A percentile compares a stretch with the other conserved stretches of the same genome.
Evolutionary conservation across 2,329 filamentous ascomycete genomes (phyloP).

Genomic region (Epichloe typhina): DNA sequence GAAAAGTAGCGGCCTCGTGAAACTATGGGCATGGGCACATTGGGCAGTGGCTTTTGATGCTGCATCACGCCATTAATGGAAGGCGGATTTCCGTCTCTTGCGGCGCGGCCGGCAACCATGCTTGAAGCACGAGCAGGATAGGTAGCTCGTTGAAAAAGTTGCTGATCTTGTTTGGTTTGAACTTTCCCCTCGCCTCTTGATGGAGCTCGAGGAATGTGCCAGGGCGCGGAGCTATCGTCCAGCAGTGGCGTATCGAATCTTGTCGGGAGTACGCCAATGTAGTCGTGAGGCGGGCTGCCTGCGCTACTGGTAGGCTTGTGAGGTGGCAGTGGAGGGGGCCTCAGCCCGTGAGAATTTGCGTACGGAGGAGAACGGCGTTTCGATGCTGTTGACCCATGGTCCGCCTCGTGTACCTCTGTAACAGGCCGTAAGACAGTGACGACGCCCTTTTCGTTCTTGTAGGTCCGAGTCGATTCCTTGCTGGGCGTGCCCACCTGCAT

Average conservation of each 20-base stretch:
- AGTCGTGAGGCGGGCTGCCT: conserved; percentile 9
- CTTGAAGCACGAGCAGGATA: conserved; percentile 16
- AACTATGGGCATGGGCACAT: neutral
- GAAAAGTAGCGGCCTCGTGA: neutral
- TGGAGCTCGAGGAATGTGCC: conserved; percentile 4
- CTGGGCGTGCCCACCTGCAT: conserved; percentile 1
- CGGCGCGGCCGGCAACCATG: conserved; percentile 9
- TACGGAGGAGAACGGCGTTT: neutral
- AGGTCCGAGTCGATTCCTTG: conserved; percentile 15
- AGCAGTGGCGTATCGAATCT: conserved; percentile 10
- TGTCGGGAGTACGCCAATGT: conserved; percentile 12
- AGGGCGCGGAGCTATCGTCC: conserved; percentile 10
- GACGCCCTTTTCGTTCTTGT: conserved; percentile 22
- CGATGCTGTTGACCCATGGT: neutral
- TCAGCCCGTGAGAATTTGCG: conserved; percentile 2
- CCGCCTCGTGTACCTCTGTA: conserved; percentile 12
- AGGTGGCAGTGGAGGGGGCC: neutral
- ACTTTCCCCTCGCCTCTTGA: conserved; percentile 1
- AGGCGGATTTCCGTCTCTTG: conserved; percentile 2
- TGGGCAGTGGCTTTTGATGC: conserved; percentile 1
- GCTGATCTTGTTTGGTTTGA: neutral
- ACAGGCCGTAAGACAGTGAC: conserved; percentile 23
- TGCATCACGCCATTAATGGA: conserved; percentile 13
- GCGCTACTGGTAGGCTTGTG: conserved; percentile 8
- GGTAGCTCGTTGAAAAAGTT: conserved; percentile 7